Base-by-base conservation (phyloP, 768 basidiomycete species). In the Lentinula edodes region DNA sequence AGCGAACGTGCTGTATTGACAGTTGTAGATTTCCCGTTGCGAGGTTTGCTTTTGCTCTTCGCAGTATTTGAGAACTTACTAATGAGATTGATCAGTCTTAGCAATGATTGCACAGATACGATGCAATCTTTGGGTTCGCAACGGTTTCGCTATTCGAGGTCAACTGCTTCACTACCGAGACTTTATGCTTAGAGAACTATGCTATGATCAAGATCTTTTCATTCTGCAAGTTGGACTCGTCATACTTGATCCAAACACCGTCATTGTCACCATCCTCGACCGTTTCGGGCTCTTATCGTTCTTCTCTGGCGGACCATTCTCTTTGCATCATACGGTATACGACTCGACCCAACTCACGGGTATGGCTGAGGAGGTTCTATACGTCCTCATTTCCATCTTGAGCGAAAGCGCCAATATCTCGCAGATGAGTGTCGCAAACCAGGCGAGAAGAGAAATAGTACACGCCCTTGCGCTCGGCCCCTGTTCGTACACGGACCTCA, bases 101-200 rank as follows among this genome's bases (percentile, higher is more conserved):
- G 84, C 88, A 1, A 93, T 95, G 88, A 88, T 96, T 50, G 94
- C 95, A 0, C 97, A 98, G 71, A 93, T 98, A 55, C 86, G 95
- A 28, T 90, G 93, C 0, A 95, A 95, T 0, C 80, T 98, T 4
- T 99, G 97, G 97, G 95, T 97, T 7, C 90, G 96, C 58, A 99
- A 99, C 67, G 97, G 97, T 3, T 92, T 95, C 68, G 90, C 90
- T 15, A 95, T 98, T 66, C 89, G 96, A 1, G 94, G 95, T 0
- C 97, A 98, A 71, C 80, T 95, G 4, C 82, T 95, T 57, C 96
- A 98, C 71, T 99, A 99, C 71, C 89, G 95, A 32, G 96, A 98
- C 71, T 94, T 93, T 73, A 90, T 91, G 83, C 85, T 98, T 28
- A 89, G 96, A 18, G 97, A 99, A 71, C 81, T 94, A 6, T 97